Evolutionary conservation across 495 filamentous ascomycete genomes (phyloP).

Genomic region (Jackrogersella minutella): DNA sequence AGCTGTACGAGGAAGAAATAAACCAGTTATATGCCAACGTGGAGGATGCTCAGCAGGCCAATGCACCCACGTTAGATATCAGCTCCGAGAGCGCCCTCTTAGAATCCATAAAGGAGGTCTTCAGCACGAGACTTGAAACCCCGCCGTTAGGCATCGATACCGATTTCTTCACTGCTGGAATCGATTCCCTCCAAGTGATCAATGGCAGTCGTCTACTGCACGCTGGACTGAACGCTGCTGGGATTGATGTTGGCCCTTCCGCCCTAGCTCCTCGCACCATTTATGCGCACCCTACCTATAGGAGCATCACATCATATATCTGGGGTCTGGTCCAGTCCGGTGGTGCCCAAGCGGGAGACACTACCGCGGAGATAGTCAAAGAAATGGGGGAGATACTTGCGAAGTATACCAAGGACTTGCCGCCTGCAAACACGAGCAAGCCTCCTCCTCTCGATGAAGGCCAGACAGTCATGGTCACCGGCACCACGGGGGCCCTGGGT

Average conservation of each 20-base stretch:
- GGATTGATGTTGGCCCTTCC: constrained; percentile 40
- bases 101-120: constrained; percentile 47
- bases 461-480: constrained; percentile 62
- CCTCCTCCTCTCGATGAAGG: constrained; percentile 39
- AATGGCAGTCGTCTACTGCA: constrained; percentile 46
- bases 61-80: constrained; percentile 43
- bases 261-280: constrained; percentile 50
- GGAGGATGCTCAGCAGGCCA: constrained; percentile 22
- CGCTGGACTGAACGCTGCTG: constrained; percentile 46
- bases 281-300: constrained; percentile 49
- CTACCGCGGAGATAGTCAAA: neutral
- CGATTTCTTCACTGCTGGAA: constrained; percentile 53
- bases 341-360: neutral
- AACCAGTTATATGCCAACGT: constrained; percentile 54
- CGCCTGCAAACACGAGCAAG: constrained; percentile 23
- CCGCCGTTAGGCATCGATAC: constrained; percentile 45
- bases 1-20: constrained; percentile 63
- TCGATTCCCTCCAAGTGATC: constrained; percentile 65
- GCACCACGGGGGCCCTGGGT: constrained; percentile 65
- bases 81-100: constrained; percentile 41
- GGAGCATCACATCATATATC: constrained; percentile 42
- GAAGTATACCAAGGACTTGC: constrained; percentile 48
- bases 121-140: constrained; percentile 40
- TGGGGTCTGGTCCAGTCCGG: constrained; percentile 31
- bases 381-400: constrained; percentile 13